phyloP scores from a whole-genome alignment of 306 rosid species.

The Mucuna pruriens region DNA sequence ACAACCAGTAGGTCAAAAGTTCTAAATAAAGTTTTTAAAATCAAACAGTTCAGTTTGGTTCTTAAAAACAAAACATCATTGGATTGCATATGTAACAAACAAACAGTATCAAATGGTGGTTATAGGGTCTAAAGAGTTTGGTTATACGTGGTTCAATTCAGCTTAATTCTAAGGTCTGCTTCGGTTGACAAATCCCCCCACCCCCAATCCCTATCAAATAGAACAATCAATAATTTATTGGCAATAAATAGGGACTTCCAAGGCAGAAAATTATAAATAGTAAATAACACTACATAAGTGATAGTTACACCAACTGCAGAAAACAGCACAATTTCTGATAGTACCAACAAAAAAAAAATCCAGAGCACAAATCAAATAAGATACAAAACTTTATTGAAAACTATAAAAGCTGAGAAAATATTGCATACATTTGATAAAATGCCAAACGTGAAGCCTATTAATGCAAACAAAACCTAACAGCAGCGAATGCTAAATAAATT shows the following conservation, averaged over 20 bases:
- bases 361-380: background rate
- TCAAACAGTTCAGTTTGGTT: background rate
- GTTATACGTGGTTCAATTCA: background rate
- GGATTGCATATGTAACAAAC: background rate
- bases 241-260: background rate
- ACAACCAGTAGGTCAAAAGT: background rate
- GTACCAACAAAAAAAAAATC: background rate
- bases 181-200: background rate
- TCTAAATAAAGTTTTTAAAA: background rate
- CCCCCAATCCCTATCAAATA: background rate
- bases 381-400: background rate
- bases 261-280: background rate
- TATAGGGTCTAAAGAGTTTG: background rate
- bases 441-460: background rate
- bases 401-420: background rate
- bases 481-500: background rate
- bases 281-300: background rate
- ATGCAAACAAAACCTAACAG: background rate
- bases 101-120: background rate
- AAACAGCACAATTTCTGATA: slow-evolving; percentile 1
- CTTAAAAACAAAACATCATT: background rate
- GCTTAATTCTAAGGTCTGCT: background rate
- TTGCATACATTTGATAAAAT: background rate
- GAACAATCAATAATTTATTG: background rate
- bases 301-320: background rate